Evolutionary conservation across 352 stramenopile species (phyloP).

Genomic region (Pythium monospermum): DNA sequence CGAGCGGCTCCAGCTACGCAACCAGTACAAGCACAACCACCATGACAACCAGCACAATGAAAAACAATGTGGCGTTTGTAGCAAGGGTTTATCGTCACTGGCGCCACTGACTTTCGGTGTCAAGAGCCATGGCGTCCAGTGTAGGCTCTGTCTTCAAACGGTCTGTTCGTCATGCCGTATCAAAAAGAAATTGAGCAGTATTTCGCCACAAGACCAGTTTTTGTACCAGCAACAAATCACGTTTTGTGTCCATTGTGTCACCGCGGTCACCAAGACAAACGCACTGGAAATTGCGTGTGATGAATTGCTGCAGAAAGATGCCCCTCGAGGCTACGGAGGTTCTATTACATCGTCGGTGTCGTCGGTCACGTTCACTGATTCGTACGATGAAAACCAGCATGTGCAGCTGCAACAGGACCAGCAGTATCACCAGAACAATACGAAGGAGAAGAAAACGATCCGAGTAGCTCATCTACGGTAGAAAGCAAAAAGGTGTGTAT

Average conservation of each 20-base stretch:
- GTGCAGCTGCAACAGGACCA: too few species aligned
- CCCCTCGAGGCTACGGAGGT: constrained; percentile 13
- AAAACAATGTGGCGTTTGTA: constrained; percentile 17
- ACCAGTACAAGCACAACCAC: not conserved
- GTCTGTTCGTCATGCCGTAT: constrained; percentile 16
- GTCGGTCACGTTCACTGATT: constrained; percentile 12
- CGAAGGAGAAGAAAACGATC: too few species aligned
- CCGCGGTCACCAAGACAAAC: constrained; percentile 12
- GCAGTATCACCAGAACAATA: too few species aligned
- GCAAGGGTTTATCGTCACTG: constrained; percentile 6
- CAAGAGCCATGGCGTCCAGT: constrained; percentile 9
- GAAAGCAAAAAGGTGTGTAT: too few species aligned
- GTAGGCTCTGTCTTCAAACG: constrained; percentile 13
- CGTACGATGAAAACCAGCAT: constrained; percentile 16
- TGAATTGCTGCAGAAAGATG: constrained; percentile 19
- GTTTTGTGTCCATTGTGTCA: constrained; percentile 20
- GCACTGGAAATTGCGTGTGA: constrained; percentile 17
- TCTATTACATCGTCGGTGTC: constrained; percentile 12
- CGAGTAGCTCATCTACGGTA: too few species aligned
- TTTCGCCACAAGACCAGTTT: constrained; percentile 1
- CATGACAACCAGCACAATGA: not conserved
- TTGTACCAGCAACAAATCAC: constrained; percentile 12
- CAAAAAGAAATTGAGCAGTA: constrained; percentile 15
- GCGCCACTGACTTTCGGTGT: constrained; percentile 17
- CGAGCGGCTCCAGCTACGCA: not conserved